Evolutionary conservation across 2,329 filamentous ascomycete genomes (phyloP), one percentile per base, ranked within the genome.

Genomic region (Fusarium algeriense): DNA sequence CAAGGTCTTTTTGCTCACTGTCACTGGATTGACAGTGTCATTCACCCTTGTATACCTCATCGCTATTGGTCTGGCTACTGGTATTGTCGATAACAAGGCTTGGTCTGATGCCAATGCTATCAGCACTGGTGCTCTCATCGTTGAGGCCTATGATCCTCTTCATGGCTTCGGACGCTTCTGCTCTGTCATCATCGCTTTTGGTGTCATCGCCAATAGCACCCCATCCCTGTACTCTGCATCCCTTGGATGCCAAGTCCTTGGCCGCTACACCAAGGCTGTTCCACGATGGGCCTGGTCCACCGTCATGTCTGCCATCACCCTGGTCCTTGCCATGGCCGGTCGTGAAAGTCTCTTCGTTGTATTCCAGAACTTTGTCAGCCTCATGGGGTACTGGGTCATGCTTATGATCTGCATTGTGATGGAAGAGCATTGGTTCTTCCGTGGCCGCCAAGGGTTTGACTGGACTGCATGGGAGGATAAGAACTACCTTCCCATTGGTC

Each of bases 21-120:
- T 90, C 79, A 78, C 83, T 28, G 93, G 93, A 13, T 84, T 96
- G 17, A 87, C 92, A 69, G 56, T 71, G 6, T 61, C 78, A 2
- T 81, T 93, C 69, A 90, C 92, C 3, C 87, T 95, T 3, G 83
- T 92, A 67, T 94, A 95, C 81, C 91, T 89, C 44, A 75, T 88
- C 26, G 83, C 85, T 23, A 85, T 89, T 49, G 78, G 86, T n/a
- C 85, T 89, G 34, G 83, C 84, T 20, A 82, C 84, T 12, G 87
- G 87, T 6, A 83, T 83, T 17, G 86, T 82, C 30, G 85, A 83
- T 62, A 80, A 85, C 9, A 81, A 84, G 0, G 77, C 79, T 3
- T 90, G 88, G 88, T 70, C 81, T 9, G 83, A 80, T 2, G 87
- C 83, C 37, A 89, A 89, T 73, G 80, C 84, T 5, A 71, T 79